Base-by-base conservation (phyloP, 805 yeast species). In the Candida incommunis region DNA sequence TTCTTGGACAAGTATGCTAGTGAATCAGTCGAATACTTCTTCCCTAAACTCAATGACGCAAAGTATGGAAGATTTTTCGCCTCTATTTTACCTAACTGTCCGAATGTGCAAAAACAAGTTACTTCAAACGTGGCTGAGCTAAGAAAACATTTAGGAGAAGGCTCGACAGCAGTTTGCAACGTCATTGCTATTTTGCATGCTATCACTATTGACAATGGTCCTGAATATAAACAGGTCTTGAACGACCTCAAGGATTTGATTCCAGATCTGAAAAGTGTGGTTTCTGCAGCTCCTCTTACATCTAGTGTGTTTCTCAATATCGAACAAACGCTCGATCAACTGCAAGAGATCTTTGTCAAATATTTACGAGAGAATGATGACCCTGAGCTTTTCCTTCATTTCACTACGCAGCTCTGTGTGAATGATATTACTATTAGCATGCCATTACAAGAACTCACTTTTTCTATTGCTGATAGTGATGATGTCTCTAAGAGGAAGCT, bases 1-100 rank as follows among this genome's bases (percentile, higher is more conserved):
- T 92, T 82, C 56, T 66, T 92, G 62, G 77, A 87, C 60, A 69
- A 95, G 48, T 90, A 87, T 59, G 78, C 94, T 2, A 74, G 71
- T 22, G 82, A 88, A 51, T 73, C 94, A 3, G 68, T 77, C 43
- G 76, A 76, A 23, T 83, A 78, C 56, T 88, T 84, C 63, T 66
- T 74, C 26, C 74, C 74, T 23, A 78, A 81, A 55, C 72, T 82
- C 59, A 72, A 74, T 24, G 76, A 77, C 43, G 68, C 95, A 45
- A 65, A 69, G 55, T 70, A 69, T 55, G 94, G 82, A 50, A 70
- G 76, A 20, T 71, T 80, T 63, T 71, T 83, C 51, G 78, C 83
- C 0, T 78, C 76, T 46, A 76, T 86, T 54, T 74, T 80, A 7
- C 69, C 72, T 1, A 65, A 75, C 5, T 79, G 82, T 50, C 63